Evolutionary conservation across 1,139 yeast species (phyloP).

Genomic region (Geotrichum carabidarum): DNA sequence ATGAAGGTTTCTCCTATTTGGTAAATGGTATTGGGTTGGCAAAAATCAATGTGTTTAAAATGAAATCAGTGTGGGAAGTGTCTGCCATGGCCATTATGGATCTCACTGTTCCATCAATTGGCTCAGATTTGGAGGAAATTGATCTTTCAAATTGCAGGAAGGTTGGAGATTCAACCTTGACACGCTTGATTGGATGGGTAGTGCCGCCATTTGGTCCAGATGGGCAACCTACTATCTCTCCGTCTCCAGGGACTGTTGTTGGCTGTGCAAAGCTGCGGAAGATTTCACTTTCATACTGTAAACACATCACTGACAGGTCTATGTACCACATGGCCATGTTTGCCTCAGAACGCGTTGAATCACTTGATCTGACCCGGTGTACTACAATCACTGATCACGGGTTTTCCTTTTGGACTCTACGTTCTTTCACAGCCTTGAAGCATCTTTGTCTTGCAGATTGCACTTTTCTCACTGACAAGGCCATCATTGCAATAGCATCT

Average conservation of each 20-base stretch:
- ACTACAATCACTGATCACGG: slow-evolving; percentile 74
- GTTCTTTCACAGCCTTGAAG: slow-evolving; percentile 50
- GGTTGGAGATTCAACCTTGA: slow-evolving; percentile 65
- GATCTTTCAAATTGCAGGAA: slow-evolving; percentile 70
- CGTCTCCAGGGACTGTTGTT: slow-evolving; percentile 28
- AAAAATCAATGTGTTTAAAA: slow-evolving; percentile 48
- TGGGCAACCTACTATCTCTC: slow-evolving; percentile 23
- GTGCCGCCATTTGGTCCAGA: slow-evolving; percentile 18
- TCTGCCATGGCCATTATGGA: slow-evolving; percentile 80
- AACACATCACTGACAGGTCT: slow-evolving; percentile 62
- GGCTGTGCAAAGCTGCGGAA: slow-evolving; percentile 58
- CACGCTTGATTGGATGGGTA: slow-evolving; percentile 58
- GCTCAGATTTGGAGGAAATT: slow-evolving; percentile 52
- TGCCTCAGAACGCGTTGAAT: slow-evolving; percentile 51
- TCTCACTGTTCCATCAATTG: slow-evolving; percentile 60
- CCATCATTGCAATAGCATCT: slow-evolving; percentile 57
- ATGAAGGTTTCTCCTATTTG: slow-evolving; percentile 65
- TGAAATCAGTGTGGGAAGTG: slow-evolving; percentile 73
- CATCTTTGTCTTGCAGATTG: slow-evolving; percentile 61
- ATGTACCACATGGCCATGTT: slow-evolving; percentile 60
- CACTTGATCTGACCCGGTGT: slow-evolving; percentile 64
- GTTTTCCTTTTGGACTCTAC: slow-evolving; percentile 57
- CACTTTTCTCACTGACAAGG: slow-evolving; percentile 62
- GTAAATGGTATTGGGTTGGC: slow-evolving; percentile 69
- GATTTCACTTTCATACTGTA: slow-evolving; percentile 63